A percentile compares a stretch with the other conserved stretches of the same genome.
Conservation (phyloP, 108 stramenopile genomes). For the Conticribra weissflogii region DNA sequence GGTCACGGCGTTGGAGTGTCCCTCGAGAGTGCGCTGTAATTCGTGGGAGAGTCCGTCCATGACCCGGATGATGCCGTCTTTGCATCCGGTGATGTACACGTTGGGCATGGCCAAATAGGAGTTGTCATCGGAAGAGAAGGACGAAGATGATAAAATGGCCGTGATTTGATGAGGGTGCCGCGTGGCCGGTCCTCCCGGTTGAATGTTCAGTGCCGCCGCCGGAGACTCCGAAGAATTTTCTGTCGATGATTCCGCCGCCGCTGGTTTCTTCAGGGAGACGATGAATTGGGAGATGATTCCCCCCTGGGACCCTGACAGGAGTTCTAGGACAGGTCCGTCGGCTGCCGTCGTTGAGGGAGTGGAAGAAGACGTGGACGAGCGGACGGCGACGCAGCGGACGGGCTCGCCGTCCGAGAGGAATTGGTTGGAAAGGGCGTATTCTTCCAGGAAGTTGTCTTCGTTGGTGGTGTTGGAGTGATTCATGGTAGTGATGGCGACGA, state of each 20-base stretch:
- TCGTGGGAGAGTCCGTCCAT: slow-evolving; percentile 60
- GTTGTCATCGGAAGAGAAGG: no score
- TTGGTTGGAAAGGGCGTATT: slow-evolving; percentile 44
- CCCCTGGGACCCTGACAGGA: slow-evolving; percentile 43
- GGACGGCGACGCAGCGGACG: slow-evolving; percentile 36
- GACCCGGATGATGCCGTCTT: slow-evolving; percentile 75
- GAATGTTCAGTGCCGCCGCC: slow-evolving; percentile 38
- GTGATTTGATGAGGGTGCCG: slow-evolving; percentile 57
- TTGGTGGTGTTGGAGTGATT: no score
- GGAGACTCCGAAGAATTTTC: no score
- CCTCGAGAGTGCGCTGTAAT: slow-evolving; percentile 51
- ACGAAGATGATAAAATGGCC: slow-evolving; percentile 39
- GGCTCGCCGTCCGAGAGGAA: slow-evolving; percentile 53
- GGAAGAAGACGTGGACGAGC: slow-evolving; percentile 1
- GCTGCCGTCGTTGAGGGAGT: no score
- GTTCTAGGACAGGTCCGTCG: no score
- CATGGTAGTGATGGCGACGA: no score
- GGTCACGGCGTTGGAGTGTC: slow-evolving; percentile 86
- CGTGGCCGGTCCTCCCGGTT: slow-evolving; percentile 38
- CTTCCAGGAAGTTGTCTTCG: no score
- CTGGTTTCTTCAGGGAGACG: slow-evolving; percentile 10
- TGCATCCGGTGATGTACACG: slow-evolving; percentile 76
- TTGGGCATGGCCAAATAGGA: no score
- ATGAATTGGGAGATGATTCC: slow-evolving; percentile 38
- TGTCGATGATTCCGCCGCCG: no score